Evolutionary conservation across 2,329 filamentous ascomycete genomes (phyloP).

Genomic region (Plectosphaerella plurivora): DNA sequence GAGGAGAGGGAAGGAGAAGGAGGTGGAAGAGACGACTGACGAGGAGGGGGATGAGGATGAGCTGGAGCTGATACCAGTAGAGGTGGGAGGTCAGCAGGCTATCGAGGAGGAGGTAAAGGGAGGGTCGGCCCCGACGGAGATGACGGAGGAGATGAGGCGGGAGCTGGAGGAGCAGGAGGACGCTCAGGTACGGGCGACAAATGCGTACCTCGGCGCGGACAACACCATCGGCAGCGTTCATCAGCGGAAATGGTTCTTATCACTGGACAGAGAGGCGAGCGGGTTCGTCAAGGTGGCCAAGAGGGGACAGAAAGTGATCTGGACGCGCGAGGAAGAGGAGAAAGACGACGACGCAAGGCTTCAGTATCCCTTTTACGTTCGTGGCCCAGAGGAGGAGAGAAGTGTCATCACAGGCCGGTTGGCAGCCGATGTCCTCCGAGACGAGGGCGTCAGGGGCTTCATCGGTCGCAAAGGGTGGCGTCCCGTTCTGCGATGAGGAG

Average conservation of each 20-base stretch:
- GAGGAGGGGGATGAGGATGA: slow-evolving; percentile 17
- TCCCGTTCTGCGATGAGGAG: slow-evolving; percentile 31
- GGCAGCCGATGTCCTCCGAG: slow-evolving; percentile 53
- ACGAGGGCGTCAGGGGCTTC: slow-evolving; percentile 57
- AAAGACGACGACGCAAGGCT: slow-evolving; percentile 17
- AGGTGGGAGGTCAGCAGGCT: background rate
- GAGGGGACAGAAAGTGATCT: slow-evolving; percentile 13
- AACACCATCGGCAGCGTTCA: slow-evolving; percentile 65
- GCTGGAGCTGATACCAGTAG: background rate
- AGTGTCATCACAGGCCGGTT: slow-evolving; percentile 62
- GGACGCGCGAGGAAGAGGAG: slow-evolving; percentile 6
- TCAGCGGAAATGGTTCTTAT: slow-evolving; percentile 63
- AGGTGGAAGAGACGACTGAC: slow-evolving; percentile 5
- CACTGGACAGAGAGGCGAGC: slow-evolving; percentile 53
- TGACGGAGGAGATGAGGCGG: slow-evolving; percentile 29
- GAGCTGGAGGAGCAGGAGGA: slow-evolving; percentile 44
- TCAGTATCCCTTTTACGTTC: slow-evolving; percentile 57
- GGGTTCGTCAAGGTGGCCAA: slow-evolving; percentile 44
- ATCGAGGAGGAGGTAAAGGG: background rate
- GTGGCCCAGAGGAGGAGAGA: slow-evolving; percentile 55
- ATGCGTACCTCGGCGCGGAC: slow-evolving; percentile 61
- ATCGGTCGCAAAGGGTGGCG: slow-evolving; percentile 57
- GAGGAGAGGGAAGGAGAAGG: background rate
- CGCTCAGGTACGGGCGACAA: slow-evolving; percentile 50
- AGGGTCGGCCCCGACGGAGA: slow-evolving; percentile 3